Percentiles rank a stretch among this genome's conserved stretches.
Conservation (phyloP, 2,329 filamentous ascomycete genomes). For the Onygenales sp. region DNA sequence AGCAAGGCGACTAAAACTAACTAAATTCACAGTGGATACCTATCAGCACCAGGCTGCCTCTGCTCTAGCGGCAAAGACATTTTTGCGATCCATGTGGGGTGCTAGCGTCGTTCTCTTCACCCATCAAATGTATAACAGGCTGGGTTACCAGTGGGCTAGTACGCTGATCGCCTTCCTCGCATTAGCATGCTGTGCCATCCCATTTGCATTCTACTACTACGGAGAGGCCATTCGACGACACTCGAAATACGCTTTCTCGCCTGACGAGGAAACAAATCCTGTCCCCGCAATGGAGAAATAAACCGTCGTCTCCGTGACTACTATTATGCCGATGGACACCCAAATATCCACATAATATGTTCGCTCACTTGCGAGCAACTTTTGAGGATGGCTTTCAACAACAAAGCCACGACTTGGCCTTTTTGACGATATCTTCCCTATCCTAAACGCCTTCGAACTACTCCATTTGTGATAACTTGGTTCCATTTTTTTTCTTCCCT, state of each 20-base stretch:
- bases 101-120: constrained; percentile 71
- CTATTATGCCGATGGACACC: no score
- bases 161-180: constrained; percentile 63
- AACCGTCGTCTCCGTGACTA: neutral
- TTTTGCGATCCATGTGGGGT: constrained; percentile 70
- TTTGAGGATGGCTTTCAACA: no score
- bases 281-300: neutral
- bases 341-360: no score
- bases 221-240: constrained; percentile 60
- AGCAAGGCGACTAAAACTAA: neutral
- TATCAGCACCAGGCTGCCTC: constrained; percentile 70
- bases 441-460: no score
- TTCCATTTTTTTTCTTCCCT: no score
- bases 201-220: constrained; percentile 71
- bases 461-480: no score
- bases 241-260: constrained; percentile 63
- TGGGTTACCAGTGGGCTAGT: constrained; percentile 69
- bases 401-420: no score
- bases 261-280: constrained; percentile 40
- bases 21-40: constrained; percentile 43
- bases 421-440: no score
- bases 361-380: no score
- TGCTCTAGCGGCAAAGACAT: constrained; percentile 73
- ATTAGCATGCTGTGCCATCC: constrained; percentile 70
- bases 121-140: constrained; percentile 64